These are phyloP conservation scores for Penicillium sp. DNA, from an alignment of 2,329 filamentous ascomycete genomes.

Conservation along the genomic window DNA sequence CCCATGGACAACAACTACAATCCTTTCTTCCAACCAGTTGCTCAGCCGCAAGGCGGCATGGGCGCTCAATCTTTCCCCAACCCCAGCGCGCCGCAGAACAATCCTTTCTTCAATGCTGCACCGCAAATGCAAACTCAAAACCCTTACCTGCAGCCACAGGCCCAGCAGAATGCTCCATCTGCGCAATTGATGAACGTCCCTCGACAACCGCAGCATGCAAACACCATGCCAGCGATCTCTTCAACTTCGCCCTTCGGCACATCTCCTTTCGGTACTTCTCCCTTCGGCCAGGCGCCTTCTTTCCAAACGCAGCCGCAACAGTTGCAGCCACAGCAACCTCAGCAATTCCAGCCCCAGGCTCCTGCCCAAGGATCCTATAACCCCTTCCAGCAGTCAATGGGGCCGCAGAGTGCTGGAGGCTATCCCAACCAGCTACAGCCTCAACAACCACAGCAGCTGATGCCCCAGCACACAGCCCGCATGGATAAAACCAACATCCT, in stretches of 20 bases:
- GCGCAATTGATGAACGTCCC: constrained; percentile 21
- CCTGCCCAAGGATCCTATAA: constrained; percentile 37
- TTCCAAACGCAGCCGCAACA: constrained; percentile 37
- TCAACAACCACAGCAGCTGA: constrained; percentile 39
- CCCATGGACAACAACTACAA: constrained; percentile 46
- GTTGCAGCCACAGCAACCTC: constrained; percentile 28
- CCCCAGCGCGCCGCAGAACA: constrained; percentile 37
- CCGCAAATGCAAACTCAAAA: constrained; percentile 33
- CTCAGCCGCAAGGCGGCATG: constrained; percentile 36
- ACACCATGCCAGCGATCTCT: constrained; percentile 47
- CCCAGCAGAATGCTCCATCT: constrained; percentile 27
- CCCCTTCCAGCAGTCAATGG: constrained; percentile 41
- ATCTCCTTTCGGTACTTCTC: constrained; percentile 41
- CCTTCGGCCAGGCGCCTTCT: constrained; percentile 37
- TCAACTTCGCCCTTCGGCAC: constrained; percentile 39
- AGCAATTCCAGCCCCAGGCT: constrained; percentile 25
- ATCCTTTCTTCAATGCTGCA: constrained; percentile 45
- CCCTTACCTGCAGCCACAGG: constrained; percentile 31
- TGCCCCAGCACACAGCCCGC: constrained; percentile 49
- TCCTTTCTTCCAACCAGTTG: constrained; percentile 51
- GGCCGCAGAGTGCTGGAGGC: constrained; percentile 32
- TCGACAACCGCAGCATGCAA: constrained; percentile 43
- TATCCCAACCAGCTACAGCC: constrained; percentile 38
- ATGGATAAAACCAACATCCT: constrained; percentile 45
- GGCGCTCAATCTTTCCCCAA: constrained; percentile 33